Conservation (phyloP, 306 rosid genomes). For the Purshia tridentata region DNA sequence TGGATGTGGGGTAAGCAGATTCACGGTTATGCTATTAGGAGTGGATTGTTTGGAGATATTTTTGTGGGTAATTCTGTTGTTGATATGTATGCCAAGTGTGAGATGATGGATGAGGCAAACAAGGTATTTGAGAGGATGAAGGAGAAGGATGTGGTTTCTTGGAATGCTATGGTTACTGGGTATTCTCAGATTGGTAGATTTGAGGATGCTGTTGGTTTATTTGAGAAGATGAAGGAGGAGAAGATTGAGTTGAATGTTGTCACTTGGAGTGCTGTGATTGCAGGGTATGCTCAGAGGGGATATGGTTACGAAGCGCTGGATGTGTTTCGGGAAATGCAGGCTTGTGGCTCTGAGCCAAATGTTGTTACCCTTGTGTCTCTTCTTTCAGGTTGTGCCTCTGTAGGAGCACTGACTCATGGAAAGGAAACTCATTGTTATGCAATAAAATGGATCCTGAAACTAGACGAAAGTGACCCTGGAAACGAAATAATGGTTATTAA, state of each 20-base stretch:
- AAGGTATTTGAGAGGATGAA: conserved; percentile 63
- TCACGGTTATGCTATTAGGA: conserved; percentile 60
- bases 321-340: conserved; percentile 70
- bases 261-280: conserved; percentile 83
- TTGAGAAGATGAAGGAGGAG: conserved; percentile 63
- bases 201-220: conserved; percentile 56
- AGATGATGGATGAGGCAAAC: conserved; percentile 60
- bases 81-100: conserved; percentile 83
- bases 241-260: conserved; percentile 66
- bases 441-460: conserved; percentile 48
- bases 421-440: conserved; percentile 74
- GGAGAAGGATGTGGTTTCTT: conserved; percentile 81
- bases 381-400: conserved; percentile 79
- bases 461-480: conserved; percentile 37
- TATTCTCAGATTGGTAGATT: conserved; percentile 70
- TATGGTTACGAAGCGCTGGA: conserved; percentile 62
- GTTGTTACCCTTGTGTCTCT: conserved; percentile 72
- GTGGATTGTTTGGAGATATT: conserved; percentile 67
- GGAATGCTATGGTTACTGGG: conserved; percentile 89
- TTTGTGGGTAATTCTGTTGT: conserved; percentile 78
- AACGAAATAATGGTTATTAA: conserved; percentile 67
- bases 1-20: conserved; percentile 54
- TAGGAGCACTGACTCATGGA: conserved; percentile 67
- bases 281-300: conserved; percentile 79
- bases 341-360: conserved; percentile 54